Evolutionary conservation across 2,329 filamentous ascomycete genomes (phyloP).

Genomic region (Hypoxylon rubiginosum): DNA sequence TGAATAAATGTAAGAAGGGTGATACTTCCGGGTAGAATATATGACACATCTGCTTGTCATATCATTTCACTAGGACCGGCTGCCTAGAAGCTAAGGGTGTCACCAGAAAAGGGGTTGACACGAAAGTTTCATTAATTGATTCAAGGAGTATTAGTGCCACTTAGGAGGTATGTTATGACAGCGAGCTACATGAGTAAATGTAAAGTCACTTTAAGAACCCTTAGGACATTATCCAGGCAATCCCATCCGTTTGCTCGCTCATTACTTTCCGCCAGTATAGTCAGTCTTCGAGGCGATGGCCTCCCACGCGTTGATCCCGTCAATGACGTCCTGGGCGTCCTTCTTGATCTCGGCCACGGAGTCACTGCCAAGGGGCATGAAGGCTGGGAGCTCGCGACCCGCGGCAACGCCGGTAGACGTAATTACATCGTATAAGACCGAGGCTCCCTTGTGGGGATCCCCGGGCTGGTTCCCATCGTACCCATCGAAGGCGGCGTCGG

Average conservation of each 20-base stretch:
- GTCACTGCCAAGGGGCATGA: constrained; percentile 51
- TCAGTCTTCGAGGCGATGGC: constrained; percentile 49
- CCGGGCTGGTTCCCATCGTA: constrained; percentile 46
- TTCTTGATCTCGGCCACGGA: constrained; percentile 26
- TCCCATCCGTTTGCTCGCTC: neutral
- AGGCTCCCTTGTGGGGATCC: constrained; percentile 49
- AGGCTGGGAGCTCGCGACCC: constrained; percentile 43
- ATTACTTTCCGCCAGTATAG: constrained; percentile 4
- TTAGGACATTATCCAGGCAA: neutral
- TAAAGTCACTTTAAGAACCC: too few species aligned
- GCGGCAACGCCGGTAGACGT: constrained; percentile 44
- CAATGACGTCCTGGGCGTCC: constrained; percentile 49
- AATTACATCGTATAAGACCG: constrained; percentile 51
- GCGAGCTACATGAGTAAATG: too few species aligned
- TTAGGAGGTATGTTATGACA: too few species aligned
- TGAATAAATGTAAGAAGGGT: too few species aligned
- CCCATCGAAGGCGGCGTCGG: constrained; percentile 19
- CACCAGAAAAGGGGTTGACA: too few species aligned
- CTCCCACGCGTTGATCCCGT: constrained; percentile 53
- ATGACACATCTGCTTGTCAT: constrained; percentile 53
- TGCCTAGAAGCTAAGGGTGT: too few species aligned
- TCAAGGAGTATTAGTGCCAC: too few species aligned
- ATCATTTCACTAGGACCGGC: too few species aligned
- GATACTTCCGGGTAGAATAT: too few species aligned
- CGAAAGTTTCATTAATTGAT: too few species aligned